A percentile compares a stretch with the other conserved stretches of the same genome.
These are phyloP conservation scores for Phytophthora colocasiae DNA, from an alignment of 352 stramenopile genomes.

Conservation along the genomic window DNA sequence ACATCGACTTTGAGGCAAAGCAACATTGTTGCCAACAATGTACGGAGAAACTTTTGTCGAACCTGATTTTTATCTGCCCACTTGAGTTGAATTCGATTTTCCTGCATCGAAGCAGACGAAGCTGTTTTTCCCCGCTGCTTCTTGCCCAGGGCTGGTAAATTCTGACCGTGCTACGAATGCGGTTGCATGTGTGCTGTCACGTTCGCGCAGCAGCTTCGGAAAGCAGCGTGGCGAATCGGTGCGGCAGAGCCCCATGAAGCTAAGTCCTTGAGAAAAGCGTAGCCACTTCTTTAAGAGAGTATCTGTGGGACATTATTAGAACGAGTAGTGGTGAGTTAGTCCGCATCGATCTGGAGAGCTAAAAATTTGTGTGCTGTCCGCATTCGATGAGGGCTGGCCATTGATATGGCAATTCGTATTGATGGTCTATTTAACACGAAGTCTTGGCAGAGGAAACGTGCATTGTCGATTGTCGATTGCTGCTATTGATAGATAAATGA, in stretches of 20 bases:
- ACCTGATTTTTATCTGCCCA: not conserved
- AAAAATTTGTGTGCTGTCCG: not conserved
- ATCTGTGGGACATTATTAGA: constrained; percentile 1
- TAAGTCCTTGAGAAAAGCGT: not conserved
- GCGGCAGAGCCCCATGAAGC: not conserved
- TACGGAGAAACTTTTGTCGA: too few relatives aligned
- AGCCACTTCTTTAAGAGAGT: not conserved
- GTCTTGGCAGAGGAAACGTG: too few relatives aligned
- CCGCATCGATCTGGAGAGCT: not conserved
- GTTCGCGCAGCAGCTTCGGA: too few relatives aligned
- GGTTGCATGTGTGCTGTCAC: not conserved
- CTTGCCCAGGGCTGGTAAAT: not conserved
- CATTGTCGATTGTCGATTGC: too few relatives aligned
- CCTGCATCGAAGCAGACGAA: not conserved
- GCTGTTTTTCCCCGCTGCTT: constrained; percentile 17
- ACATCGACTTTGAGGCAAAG: too few relatives aligned
- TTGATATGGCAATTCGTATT: too few relatives aligned
- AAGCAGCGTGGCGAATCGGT: too few relatives aligned
- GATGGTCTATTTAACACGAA: too few relatives aligned
- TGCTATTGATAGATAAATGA: too few relatives aligned
- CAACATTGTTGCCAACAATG: too few relatives aligned
- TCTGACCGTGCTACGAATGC: not conserved
- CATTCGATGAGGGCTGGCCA: too few relatives aligned
- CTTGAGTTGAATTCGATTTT: constrained; percentile 9
- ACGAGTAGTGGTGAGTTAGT: not conserved